Conservation (phyloP, 805 yeast genomes). For the Candida loeiensis region DNA sequence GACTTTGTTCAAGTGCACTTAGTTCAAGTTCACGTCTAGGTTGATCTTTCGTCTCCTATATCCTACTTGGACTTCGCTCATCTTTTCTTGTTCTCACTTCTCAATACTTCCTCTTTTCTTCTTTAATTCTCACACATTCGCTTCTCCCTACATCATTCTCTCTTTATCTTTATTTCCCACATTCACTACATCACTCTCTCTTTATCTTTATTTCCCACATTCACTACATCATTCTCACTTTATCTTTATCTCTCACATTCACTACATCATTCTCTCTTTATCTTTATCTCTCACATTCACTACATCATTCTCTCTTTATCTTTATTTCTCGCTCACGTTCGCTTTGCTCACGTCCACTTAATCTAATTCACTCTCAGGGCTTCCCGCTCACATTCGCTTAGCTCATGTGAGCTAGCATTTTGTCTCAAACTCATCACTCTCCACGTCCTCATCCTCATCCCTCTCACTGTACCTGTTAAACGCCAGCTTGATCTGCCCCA, state of each 20-base stretch:
- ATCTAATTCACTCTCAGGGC: background rate
- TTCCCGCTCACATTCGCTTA: background rate
- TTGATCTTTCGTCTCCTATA: background rate
- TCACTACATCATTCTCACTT: no score
- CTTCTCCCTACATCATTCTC: background rate
- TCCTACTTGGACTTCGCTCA: background rate
- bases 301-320: no score
- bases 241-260: no score
- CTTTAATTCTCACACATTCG: background rate
- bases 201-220: no score
- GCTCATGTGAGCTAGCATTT: background rate
- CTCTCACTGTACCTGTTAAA: constrained; percentile 32
- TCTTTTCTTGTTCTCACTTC: background rate
- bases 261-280: no score
- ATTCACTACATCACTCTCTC: no score
- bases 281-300: no score
- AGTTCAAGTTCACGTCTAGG: no score
- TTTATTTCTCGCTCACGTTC: no score
- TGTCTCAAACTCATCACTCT: constrained; percentile 55
- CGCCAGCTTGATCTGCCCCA: constrained; percentile 35
- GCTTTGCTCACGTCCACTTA: no score
- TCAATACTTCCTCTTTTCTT: background rate
- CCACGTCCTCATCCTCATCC: constrained; percentile 40
- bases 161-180: background rate
- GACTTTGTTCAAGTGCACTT: no score